Evolutionary conservation across 1,284 basidiomycete genomes (phyloP).

Genomic region (Dichomitus squalens): DNA sequence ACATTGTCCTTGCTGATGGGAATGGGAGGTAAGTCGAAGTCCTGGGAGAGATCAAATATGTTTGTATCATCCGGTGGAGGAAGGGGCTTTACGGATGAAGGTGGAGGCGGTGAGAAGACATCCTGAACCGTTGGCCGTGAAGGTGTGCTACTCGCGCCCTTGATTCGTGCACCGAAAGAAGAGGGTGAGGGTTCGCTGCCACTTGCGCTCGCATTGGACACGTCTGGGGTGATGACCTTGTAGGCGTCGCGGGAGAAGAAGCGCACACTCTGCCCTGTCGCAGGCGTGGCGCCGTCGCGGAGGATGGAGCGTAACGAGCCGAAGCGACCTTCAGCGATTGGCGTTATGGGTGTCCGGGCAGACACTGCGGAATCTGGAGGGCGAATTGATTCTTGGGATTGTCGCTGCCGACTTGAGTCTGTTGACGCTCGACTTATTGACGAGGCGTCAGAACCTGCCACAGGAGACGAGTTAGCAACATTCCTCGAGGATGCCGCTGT

Average conservation of each 20-base stretch:
- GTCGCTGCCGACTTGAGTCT: conserved; percentile 31
- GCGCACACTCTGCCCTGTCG: conserved; percentile 71
- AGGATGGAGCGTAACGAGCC: conserved; percentile 66
- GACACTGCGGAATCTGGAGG: conserved; percentile 24
- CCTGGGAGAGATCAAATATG: conserved; percentile 55
- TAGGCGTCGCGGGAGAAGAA: conserved; percentile 72
- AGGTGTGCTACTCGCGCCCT: conserved; percentile 23
- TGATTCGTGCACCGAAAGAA: conserved; percentile 17
- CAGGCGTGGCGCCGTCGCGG: conserved; percentile 69
- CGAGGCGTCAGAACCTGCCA: conserved; percentile 46
- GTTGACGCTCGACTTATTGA: conserved; percentile 42
- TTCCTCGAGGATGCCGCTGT: neutral
- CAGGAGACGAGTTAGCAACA: neutral
- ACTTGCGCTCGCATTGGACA: conserved; percentile 50
- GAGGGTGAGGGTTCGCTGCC: conserved; percentile 35
- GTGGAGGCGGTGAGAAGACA: conserved; percentile 33
- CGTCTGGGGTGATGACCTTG: conserved; percentile 63
- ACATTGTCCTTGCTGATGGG: conserved; percentile 42
- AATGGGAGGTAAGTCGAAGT: conserved; percentile 50
- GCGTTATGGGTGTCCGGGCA: conserved; percentile 27
- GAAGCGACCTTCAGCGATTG: conserved; percentile 34
- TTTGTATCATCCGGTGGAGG: conserved; percentile 42
- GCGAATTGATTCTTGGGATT: conserved; percentile 27
- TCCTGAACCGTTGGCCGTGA: conserved; percentile 32
- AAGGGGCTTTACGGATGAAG: conserved; percentile 34